phyloP scores from a whole-genome alignment of 2,329 filamentous ascomycete species.

The Aspergillus pseudoviridinutans region DNA sequence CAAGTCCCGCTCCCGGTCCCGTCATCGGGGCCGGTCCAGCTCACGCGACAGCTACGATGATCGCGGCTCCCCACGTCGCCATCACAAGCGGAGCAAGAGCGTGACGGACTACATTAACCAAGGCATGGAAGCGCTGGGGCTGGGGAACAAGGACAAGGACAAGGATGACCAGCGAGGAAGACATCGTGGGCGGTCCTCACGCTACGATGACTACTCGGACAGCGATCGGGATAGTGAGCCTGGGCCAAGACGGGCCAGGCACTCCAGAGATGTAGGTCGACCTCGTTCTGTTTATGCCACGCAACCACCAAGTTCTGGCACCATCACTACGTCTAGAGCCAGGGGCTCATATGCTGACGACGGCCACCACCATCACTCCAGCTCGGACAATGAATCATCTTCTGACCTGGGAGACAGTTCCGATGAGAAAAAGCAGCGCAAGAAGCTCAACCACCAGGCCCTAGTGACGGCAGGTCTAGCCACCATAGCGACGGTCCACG shows the following conservation, averaged over 20 bases:
- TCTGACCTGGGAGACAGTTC: constrained; percentile 54
- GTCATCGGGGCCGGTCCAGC: constrained; percentile 39
- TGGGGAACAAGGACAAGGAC: constrained; percentile 32
- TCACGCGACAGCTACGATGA: constrained; percentile 52
- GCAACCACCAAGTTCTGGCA: constrained; percentile 20
- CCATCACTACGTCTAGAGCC: constrained; percentile 19
- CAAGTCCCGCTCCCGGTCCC: constrained; percentile 37
- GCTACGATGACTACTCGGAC: constrained; percentile 37
- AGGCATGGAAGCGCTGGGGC: constrained; percentile 43
- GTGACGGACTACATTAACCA: constrained; percentile 43
- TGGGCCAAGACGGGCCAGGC: constrained; percentile 26
- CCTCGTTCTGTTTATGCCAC: constrained; percentile 23
- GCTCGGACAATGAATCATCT: constrained; percentile 35
- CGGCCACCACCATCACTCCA: constrained; percentile 8
- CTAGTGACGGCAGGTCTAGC: constrained; percentile 63
- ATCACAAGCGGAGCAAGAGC: constrained; percentile 43
- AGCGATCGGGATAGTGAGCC: constrained; percentile 35
- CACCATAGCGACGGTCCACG: constrained; percentile 66
- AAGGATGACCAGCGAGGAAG: constrained; percentile 31
- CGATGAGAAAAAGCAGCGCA: constrained; percentile 60
- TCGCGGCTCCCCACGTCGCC: constrained; percentile 46
- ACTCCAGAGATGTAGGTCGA: constrained; percentile 45
- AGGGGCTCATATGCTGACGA: constrained; percentile 13
- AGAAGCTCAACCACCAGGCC: constrained; percentile 64
- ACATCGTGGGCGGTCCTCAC: constrained; percentile 26